phyloP scores from a whole-genome alignment of 805 yeast genomes.

The Brettanomyces nanus region DNA sequence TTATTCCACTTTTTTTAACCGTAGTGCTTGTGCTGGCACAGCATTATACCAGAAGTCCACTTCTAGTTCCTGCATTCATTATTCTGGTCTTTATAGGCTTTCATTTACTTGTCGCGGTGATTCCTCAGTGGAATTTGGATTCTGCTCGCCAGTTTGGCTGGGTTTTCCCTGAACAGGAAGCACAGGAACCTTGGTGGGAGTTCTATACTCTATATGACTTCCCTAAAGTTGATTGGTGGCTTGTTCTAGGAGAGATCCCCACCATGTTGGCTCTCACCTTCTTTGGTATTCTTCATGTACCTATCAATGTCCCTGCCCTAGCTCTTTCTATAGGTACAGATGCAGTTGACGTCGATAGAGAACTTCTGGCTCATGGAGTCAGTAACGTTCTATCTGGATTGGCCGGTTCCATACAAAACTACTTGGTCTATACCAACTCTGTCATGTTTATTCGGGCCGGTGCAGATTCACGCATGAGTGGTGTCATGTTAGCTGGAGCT shows the following conservation, averaged over 20 bases:
- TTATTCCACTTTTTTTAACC: constrained; percentile 60
- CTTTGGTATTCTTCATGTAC: constrained; percentile 93
- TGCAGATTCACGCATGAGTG: constrained; percentile 83
- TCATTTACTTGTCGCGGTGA: constrained; percentile 56
- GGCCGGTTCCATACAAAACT: constrained; percentile 86
- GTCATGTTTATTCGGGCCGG: constrained; percentile 90
- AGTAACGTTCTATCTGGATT: constrained; percentile 82
- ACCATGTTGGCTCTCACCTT: constrained; percentile 94
- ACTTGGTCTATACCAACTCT: constrained; percentile 89
- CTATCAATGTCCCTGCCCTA: constrained; percentile 94
- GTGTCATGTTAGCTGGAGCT: constrained; percentile 77
- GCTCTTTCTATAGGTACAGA: constrained; percentile 87
- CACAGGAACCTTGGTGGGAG: constrained; percentile 80
- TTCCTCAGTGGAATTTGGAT: constrained; percentile 59
- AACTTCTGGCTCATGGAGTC: constrained; percentile 89
- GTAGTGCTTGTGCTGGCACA: constrained; percentile 52
- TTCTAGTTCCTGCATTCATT: constrained; percentile 76
- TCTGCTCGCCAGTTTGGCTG: constrained; percentile 69
- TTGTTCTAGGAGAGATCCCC: constrained; percentile 64
- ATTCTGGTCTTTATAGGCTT: constrained; percentile 60
- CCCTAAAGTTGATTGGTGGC: constrained; percentile 63
- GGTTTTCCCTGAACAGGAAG: constrained; percentile 64
- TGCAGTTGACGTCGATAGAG: constrained; percentile 83
- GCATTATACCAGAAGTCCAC: constrained; percentile 49
- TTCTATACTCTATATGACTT: constrained; percentile 73